Conservation (phyloP, 164 flowering plant species). For the Chimonanthus praecox region DNA sequence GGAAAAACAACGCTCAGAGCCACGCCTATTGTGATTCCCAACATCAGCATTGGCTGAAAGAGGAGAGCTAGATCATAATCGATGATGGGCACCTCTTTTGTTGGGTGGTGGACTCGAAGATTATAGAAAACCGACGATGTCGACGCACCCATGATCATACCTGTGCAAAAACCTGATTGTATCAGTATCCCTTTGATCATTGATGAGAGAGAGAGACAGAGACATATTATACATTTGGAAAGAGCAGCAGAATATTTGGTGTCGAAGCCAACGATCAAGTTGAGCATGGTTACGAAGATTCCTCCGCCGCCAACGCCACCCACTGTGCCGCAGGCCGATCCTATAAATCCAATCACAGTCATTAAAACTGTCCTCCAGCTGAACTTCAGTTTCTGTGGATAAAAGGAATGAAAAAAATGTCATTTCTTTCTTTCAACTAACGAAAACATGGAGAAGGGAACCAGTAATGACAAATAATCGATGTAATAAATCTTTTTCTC, state of each 20-base stretch:
- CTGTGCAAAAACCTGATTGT: slow-evolving; percentile 25
- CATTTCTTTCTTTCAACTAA: background rate
- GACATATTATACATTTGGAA: slow-evolving; percentile 61
- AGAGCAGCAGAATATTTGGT: slow-evolving; percentile 97
- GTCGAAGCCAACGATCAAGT: slow-evolving; percentile 83
- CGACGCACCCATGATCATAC: slow-evolving; percentile 98
- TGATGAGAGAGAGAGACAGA: background rate
- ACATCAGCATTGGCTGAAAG: slow-evolving; percentile 97
- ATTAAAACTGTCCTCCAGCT: slow-evolving; percentile 68
- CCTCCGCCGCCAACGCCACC: slow-evolving; percentile 99
- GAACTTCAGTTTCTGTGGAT: slow-evolving; percentile 55
- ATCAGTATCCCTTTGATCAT: background rate
- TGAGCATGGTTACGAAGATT: slow-evolving; percentile 95
- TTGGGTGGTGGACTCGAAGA: slow-evolving; percentile 77
- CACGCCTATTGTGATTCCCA: slow-evolving; percentile 85
- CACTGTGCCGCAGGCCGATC: slow-evolving; percentile 90
- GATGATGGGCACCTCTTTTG: slow-evolving; percentile 74
- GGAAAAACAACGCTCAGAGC: slow-evolving; percentile 89
- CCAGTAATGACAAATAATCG: background rate
- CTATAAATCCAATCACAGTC: slow-evolving; percentile 78
- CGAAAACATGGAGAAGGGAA: too few relatives aligned
- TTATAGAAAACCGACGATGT: slow-evolving; percentile 93
- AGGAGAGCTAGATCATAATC: slow-evolving; percentile 90
- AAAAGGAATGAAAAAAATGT: background rate
- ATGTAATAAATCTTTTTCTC: too few relatives aligned